Evolutionary conservation across 805 yeast genomes (phyloP), one percentile per base, ranked within the genome.

Genomic region (Candida broadrunensis): DNA sequence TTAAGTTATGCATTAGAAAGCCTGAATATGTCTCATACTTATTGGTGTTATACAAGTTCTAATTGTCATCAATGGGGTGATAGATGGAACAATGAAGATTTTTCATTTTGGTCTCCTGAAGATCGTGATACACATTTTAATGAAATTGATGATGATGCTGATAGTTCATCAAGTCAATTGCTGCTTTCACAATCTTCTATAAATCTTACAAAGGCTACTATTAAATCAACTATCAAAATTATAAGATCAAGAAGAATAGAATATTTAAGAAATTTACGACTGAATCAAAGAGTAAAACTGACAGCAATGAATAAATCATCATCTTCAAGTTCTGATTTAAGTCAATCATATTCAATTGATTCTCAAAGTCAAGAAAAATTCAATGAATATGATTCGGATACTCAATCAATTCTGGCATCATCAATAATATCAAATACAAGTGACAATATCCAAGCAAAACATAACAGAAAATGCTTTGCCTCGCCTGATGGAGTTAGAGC

Each of bases 11-110:
- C 93, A 0, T 63, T 91, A 33, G 98, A 93, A 58, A 83, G 83
- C 1, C 73, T 80, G 40, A 75, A 77, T 37, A 60, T 88, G 53
- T 78, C 85, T 34, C 88, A 81, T 58, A 82, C 96, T 2, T 78
- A 81, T 54, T 91, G 99, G 98, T 80, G 88, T 51, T 91, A 91
- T 58, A 76, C 85, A 26, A 69, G 83, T 5, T 65, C 70, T 32
- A 91, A 90, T 56, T 67, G 79, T 25, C 96, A 93, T 62, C 65
- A 77, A 55, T 81, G 86, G 83, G 99, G 99, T 0, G 99, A 91
- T 61, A 59, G 74, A 19, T 91, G 97, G 95, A 91, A 91, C 54
- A 81, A 88, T 49, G 99, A 91, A 56, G 98, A 91, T 61, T 83
- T 91, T 58, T 86, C 97, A 1, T 77, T 91, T 42, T 91, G 84